Evolutionary conservation across 2,329 filamentous ascomycete genomes (phyloP).

Genomic region (Colletotrichum sansevieriae): DNA sequence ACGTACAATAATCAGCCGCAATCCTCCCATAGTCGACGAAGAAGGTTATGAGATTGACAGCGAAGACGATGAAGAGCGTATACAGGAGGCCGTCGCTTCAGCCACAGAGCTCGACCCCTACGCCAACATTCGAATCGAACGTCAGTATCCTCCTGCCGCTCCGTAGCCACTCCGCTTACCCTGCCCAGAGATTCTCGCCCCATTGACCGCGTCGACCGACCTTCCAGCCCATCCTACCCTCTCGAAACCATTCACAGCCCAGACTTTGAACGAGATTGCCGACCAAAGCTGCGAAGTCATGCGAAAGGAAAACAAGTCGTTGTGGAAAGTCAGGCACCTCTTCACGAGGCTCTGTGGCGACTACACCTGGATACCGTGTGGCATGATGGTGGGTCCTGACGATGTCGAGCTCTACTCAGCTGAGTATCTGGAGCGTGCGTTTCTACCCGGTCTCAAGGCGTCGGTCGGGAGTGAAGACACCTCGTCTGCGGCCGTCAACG

Average conservation of each 20-base stretch:
- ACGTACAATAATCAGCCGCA: slow-evolving; percentile 80
- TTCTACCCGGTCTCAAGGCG: slow-evolving; percentile 44
- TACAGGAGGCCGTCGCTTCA: slow-evolving; percentile 70
- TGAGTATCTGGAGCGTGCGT: slow-evolving; percentile 56
- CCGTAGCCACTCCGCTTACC: slow-evolving; percentile 46
- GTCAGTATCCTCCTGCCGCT: slow-evolving; percentile 59
- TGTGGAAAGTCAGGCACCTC: slow-evolving; percentile 82
- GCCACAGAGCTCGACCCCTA: slow-evolving; percentile 83
- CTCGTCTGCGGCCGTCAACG: slow-evolving; percentile 42
- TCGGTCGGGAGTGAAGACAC: slow-evolving; percentile 10
- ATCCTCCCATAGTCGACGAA: slow-evolving; percentile 79
- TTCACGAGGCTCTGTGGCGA: slow-evolving; percentile 82
- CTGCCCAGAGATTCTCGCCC: slow-evolving; percentile 76
- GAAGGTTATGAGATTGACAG: slow-evolving; percentile 83
- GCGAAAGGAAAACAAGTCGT: slow-evolving; percentile 78
- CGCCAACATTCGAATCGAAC: slow-evolving; percentile 76
- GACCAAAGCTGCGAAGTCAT: slow-evolving; percentile 77
- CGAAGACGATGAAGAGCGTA: slow-evolving; percentile 75
- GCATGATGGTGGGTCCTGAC: slow-evolving; percentile 67
- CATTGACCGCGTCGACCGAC: slow-evolving; percentile 80
- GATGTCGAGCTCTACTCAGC: slow-evolving; percentile 69
- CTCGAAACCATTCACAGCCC: slow-evolving; percentile 80
- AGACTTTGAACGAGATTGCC: slow-evolving; percentile 78
- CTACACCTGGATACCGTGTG: slow-evolving; percentile 75
- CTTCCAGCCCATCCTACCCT: slow-evolving; percentile 80